These are phyloP conservation scores for Phytophthora crassamura DNA, from an alignment of 352 stramenopile species.

Conservation along the genomic window DNA sequence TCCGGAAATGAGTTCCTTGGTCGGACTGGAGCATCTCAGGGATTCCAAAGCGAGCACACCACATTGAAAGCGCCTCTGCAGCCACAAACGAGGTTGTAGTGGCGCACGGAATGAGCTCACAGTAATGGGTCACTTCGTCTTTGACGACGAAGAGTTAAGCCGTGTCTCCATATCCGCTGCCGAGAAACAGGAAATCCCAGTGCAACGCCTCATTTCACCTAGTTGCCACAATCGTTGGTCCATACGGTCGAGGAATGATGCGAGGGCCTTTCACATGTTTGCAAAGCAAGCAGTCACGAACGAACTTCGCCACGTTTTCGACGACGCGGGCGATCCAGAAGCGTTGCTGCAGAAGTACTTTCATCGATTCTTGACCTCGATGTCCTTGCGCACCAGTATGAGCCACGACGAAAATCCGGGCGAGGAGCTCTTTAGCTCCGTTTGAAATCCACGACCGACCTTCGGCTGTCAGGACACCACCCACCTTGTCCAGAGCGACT, in stretches of 20 bases:
- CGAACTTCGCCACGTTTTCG: slow-evolving; percentile 6
- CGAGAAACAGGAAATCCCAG: slow-evolving; percentile 23
- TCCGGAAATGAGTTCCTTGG: slow-evolving; percentile 27
- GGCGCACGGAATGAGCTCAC: slow-evolving; percentile 18
- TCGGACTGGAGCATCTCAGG: slow-evolving; percentile 17
- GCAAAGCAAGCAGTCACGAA: slow-evolving; percentile 10
- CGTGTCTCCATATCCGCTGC: slow-evolving; percentile 3
- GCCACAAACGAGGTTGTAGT: slow-evolving; percentile 8
- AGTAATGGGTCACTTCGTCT: slow-evolving; percentile 17
- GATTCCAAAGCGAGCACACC: slow-evolving; percentile 9
- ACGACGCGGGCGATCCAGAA: slow-evolving; percentile 1
- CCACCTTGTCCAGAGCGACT: slow-evolving; percentile 9
- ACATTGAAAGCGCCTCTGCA: slow-evolving; percentile 2
- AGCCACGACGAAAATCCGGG: slow-evolving; percentile 12
- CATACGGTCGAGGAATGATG: slow-evolving; percentile 7
- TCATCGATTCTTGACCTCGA: slow-evolving; percentile 11
- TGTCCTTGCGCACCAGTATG: slow-evolving; percentile 18
- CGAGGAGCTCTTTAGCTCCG: slow-evolving; percentile 10
- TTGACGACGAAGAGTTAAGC: slow-evolving; percentile 27
- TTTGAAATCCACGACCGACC: slow-evolving; percentile 1
- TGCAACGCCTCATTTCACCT: slow-evolving; percentile 20
- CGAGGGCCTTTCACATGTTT: slow-evolving; percentile 21
- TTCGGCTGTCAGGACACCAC: background rate
- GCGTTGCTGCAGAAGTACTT: background rate
- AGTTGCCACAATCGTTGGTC: background rate